Evolutionary conservation across 495 filamentous ascomycete genomes (phyloP).

Genomic region (Penicillium odoratum): DNA sequence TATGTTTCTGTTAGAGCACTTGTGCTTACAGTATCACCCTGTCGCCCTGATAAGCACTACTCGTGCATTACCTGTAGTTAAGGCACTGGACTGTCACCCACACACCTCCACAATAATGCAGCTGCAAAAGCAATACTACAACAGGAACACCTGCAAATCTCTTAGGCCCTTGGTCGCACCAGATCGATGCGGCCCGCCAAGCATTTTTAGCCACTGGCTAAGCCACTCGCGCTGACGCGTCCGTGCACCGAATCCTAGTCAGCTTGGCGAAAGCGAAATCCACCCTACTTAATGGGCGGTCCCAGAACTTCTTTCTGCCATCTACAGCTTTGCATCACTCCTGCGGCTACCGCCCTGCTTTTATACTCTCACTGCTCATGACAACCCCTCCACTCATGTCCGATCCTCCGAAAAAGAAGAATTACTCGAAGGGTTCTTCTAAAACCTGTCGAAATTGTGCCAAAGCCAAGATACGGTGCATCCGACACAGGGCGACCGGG

Average conservation of each 20-base stretch:
- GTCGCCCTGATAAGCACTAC: no score
- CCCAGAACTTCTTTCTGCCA: neutral
- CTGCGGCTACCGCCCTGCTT: neutral
- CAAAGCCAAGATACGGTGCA: slow-evolving; percentile 23
- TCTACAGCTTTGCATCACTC: neutral
- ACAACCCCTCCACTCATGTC: neutral
- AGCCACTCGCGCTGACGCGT: neutral
- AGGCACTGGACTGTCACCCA: no score
- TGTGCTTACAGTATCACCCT: no score
- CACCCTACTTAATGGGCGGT: neutral
- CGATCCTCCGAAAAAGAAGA: neutral
- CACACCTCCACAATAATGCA: no score
- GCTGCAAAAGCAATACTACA: no score
- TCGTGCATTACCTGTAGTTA: no score
- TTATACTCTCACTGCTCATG: neutral
- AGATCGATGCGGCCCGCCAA: neutral
- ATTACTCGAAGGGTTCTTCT: slow-evolving; percentile 3
- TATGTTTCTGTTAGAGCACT: no score
- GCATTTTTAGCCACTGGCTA: neutral
- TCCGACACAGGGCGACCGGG: no score
- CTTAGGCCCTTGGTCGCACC: no score
- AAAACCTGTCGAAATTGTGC: slow-evolving; percentile 29
- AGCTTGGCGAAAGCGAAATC: neutral
- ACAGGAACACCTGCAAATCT: no score
- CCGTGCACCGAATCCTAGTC: neutral